Percentiles rank a stretch among this genome's conserved stretches.
Evolutionary conservation across 2,329 filamentous ascomycete species (phyloP).

Genomic region (Pseudogymnoascus sp.): DNA sequence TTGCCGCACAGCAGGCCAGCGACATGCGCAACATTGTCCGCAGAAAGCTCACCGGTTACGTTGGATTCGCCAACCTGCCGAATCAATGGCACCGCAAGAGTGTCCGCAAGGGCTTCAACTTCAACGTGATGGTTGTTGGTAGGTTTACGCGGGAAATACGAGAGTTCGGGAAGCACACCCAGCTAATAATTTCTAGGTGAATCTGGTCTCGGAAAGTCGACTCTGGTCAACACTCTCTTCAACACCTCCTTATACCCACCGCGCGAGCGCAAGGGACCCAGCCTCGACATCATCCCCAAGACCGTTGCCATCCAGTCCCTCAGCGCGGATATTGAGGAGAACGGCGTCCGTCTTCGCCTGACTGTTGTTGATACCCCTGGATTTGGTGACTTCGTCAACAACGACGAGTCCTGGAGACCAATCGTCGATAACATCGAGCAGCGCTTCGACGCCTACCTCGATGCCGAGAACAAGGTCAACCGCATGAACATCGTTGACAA

Average conservation of each 20-base stretch:
- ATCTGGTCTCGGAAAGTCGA: constrained; percentile 98
- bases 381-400: constrained; percentile 99
- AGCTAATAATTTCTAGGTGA: constrained; percentile 57
- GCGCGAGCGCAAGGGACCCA: constrained; percentile 96
- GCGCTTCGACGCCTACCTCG: constrained; percentile 95
- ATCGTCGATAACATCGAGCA: constrained; percentile 99
- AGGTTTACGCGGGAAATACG: constrained; percentile 37
- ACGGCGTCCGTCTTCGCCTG: constrained; percentile 88
- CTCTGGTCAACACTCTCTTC: constrained; percentile 97
- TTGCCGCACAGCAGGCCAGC: constrained; percentile 31
- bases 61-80: constrained; percentile 95
- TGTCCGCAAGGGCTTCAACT: constrained; percentile 99
- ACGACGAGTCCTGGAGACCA: constrained; percentile 97
- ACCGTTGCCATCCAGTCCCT: constrained; percentile 92
- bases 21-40: constrained; percentile 75
- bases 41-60: constrained; percentile 95
- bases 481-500: constrained; percentile 99
- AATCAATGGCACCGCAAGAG: constrained; percentile 99
- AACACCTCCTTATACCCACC: constrained; percentile 98
- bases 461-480: constrained; percentile 99
- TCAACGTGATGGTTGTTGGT: constrained; percentile 99
- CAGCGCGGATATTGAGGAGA: constrained; percentile 96
- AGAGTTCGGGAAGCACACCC: background rate
- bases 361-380: constrained; percentile 97
- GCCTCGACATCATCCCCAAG: constrained; percentile 97